Evolutionary conservation across 768 basidiomycete genomes (phyloP).

Genomic region (Tulasnella sp.): DNA sequence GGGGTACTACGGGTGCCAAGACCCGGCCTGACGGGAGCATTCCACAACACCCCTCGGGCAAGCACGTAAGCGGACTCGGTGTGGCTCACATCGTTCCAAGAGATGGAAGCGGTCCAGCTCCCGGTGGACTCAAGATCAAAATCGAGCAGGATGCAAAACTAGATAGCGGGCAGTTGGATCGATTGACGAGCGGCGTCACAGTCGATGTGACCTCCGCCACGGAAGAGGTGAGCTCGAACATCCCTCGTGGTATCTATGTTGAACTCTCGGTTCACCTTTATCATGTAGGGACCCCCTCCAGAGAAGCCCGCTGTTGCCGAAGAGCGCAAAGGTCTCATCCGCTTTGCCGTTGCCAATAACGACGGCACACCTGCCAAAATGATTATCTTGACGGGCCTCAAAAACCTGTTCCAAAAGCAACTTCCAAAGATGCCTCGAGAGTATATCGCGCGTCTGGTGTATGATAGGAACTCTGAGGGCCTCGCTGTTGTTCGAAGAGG

Average conservation of each 20-base stretch:
- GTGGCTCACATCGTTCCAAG: constrained; percentile 4
- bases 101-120: constrained; percentile 35
- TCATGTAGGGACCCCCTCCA: constrained; percentile 39
- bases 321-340: constrained; percentile 72
- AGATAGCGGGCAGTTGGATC: constrained; percentile 58
- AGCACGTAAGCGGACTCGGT: background rate
- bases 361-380: constrained; percentile 66
- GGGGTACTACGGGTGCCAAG: constrained; percentile 31
- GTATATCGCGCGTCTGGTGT: constrained; percentile 93
- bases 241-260: constrained; percentile 27
- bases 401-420: constrained; percentile 94
- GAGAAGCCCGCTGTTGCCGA: constrained; percentile 78
- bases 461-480: constrained; percentile 84
- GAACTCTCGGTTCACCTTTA: constrained; percentile 9
- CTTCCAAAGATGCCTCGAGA: constrained; percentile 98
- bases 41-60: background rate
- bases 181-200: constrained; percentile 73
- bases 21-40: constrained; percentile 9
- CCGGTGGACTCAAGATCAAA: constrained; percentile 27
- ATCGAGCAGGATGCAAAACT: constrained; percentile 54
- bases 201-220: constrained; percentile 49
- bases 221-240: constrained; percentile 18
- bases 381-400: constrained; percentile 87
- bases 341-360: constrained; percentile 77
- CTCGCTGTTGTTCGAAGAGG: constrained; percentile 94